Evolutionary conservation across 371 early-diverging fungal genomes (phyloP), one percentile per base, ranked within the genome.

Genomic region (Aphelidium insulamus): DNA sequence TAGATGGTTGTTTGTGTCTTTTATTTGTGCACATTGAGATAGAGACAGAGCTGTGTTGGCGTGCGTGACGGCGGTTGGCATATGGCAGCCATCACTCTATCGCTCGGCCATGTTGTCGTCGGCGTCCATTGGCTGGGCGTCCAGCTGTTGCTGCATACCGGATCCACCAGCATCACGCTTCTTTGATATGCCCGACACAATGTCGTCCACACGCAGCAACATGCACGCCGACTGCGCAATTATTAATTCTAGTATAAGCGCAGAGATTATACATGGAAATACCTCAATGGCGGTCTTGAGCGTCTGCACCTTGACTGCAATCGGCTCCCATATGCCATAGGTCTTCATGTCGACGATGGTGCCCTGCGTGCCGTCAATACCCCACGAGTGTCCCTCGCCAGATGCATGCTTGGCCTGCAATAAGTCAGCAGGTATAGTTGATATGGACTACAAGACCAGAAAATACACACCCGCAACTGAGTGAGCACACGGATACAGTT

Each of bases 221-320:
- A 91, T 46, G 41, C 85, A 91, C 27, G 91, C 85, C 34, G 84
- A 78, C 64, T 38, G 29, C n/a, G 18, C 33, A 21, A 39, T 4
- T 16, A 35, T 28, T 5, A 8, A 6, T 32, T 21, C 8, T 5
- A 30, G 10, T 8, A 25, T 21, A 14, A 23, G 18, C 26, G 22
- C 16, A 14, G 10, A 4, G 16, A 21, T 11, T 22, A 27, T 28
- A 14, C 26, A 21, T 12, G 23, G 21, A 16, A 34, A 39, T 45
- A 71, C 71, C 55, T 98, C 99, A 46, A 99, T 81, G n/a, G 98
- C 98, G 21, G 97, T 91, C 74, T 97, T 98, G 57, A 99, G 66
- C 5, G 85, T 88, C 66, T 99, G 99, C 16, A 82, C 73, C 66
- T 99, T 99, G 43, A 99, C 99, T 11, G 90, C 84, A 38, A 75